Conservation (phyloP, 495 filamentous ascomycete species). For the Penicillium simplicissimum region DNA sequence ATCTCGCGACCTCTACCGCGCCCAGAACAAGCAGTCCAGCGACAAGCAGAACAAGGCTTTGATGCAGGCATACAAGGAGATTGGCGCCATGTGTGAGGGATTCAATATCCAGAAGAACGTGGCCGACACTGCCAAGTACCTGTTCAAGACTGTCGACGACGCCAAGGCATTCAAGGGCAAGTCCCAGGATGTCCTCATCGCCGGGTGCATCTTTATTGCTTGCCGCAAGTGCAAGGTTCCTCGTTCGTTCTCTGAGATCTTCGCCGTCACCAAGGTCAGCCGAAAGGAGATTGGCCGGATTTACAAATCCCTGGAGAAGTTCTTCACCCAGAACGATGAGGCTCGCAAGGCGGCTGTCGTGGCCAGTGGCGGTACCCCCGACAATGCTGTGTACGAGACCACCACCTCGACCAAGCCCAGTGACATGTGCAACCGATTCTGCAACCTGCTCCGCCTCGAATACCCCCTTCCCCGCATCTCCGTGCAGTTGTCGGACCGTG, state of each 20-base stretch:
- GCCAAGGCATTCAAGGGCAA: slow-evolving; percentile 93
- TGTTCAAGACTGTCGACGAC: slow-evolving; percentile 92
- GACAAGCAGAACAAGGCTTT: slow-evolving; percentile 85
- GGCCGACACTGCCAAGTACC: slow-evolving; percentile 83
- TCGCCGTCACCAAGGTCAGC: slow-evolving; percentile 84
- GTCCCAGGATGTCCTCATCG: slow-evolving; percentile 88
- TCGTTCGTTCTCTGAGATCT: slow-evolving; percentile 91
- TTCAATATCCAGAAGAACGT: slow-evolving; percentile 78
- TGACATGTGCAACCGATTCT: slow-evolving; percentile 86
- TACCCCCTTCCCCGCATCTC: slow-evolving; percentile 70
- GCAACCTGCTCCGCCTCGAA: slow-evolving; percentile 72
- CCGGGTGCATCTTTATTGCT: slow-evolving; percentile 95
- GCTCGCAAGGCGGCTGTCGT: slow-evolving; percentile 53
- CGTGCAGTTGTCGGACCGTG: slow-evolving; percentile 68
- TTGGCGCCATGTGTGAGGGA: slow-evolving; percentile 81
- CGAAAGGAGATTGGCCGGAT: slow-evolving; percentile 97
- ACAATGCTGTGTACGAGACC: slow-evolving; percentile 60
- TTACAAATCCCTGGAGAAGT: slow-evolving; percentile 90
- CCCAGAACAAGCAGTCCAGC: slow-evolving; percentile 79
- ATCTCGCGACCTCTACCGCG: slow-evolving; percentile 75
- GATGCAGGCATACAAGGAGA: slow-evolving; percentile 83
- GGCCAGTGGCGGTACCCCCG: slow-evolving; percentile 46
- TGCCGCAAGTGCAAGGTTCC: slow-evolving; percentile 85
- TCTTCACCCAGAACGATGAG: slow-evolving; percentile 64
- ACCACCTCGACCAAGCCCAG: slow-evolving; percentile 79